Base-by-base conservation (phyloP, 1,284 basidiomycete genomes). In the Caloboletus firmus region DNA sequence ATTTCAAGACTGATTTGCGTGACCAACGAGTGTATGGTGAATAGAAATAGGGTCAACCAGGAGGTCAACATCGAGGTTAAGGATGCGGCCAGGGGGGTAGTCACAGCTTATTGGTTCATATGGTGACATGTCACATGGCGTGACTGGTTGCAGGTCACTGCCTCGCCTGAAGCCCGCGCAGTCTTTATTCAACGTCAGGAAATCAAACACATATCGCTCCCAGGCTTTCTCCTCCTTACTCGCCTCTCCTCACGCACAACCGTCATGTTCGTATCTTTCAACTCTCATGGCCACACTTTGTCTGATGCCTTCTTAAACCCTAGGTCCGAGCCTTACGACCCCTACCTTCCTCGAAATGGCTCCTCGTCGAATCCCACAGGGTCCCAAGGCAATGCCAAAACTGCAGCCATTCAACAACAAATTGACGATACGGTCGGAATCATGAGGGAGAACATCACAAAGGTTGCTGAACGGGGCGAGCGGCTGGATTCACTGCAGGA, bases 391-490 rank as follows among this genome's bases (percentile, higher is more conserved):
- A 93, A 87, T 71, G 67, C 89, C 58, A 94, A 95, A 83, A 96
- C 94, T 1, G 90, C 91, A 13, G 91, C 89, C 52, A 95, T 98
- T 64, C 94, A 98, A 73, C 82, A 83, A 31, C 93, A 98, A 75
- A 97, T 98, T 63, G 93, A 98, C 69, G 89, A 93, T 68, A 97
- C 94, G 34, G 93, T 96, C 57, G 92, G 89, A 47, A 95, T 97
- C 67, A 98, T 98, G 96, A 83, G 93, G 68, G 94, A 98, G 66
- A 99, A 98, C 76, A 98, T 98, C 66, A 91, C 87, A 62, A 93
- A 93, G 74, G 95, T 98, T 32, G 91, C 94, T 22, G 95, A 98
- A 78, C 80, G 96, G 69, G 95, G 95, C 66, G 96, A 98, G 77
- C 78, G 93, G 61, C 77, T 99, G 58, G 95, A 98, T 71, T 89